Base-by-base conservation (phyloP, 805 yeast species). In the Sugiyamaella chiloensis region DNA sequence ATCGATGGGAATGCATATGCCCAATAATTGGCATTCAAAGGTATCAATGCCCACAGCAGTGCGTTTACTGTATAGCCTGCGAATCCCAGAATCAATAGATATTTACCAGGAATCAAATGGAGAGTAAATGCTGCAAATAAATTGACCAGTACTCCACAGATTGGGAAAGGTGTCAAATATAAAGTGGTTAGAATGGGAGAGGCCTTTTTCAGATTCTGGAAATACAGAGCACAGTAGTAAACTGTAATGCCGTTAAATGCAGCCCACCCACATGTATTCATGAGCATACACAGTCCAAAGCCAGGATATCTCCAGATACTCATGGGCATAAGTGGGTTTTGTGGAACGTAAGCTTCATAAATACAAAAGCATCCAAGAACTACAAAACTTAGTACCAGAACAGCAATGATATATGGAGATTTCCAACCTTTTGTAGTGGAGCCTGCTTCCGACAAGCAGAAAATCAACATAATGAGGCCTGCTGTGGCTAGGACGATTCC, bases 291-390 rank as follows among this genome's bases (percentile, higher is more conserved):
- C 1, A 72, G 31, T n/a, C 68, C 58, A 42, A 75, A 75, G 40
- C 68, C 67, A 26, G 52, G 60, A 42, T 60, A 64, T 40, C 57
- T 62, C 70, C 74, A 75, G 49, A 75, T 58, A 30, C 50, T 46
- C 68, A 73, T 67, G 8, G 79, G 79, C 73, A 75, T 71, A 16
- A 75, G 56, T n/a, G 80, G 79, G n/a, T 60, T 55, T 35, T 50
- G 37, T 1, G 78, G 72, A 1, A 71, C 47, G 36, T 66, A 66
- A 2, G 54, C 37, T 56, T 76, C 79, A 52, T 68, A 73, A 6
- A 69, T 9, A 2, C 64, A 64, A 40, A 72, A 67, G 0, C 47
- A 57, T 1, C 59, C 57, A 16, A 75, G 52, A n/a, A 72, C 46
- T 0, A 56, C 46, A 5, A 67, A 54, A 1, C 77, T 75, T 5